These are phyloP conservation scores for Balansia obtecta DNA, from an alignment of 2,329 filamentous ascomycete genomes.

Conservation along the genomic window DNA sequence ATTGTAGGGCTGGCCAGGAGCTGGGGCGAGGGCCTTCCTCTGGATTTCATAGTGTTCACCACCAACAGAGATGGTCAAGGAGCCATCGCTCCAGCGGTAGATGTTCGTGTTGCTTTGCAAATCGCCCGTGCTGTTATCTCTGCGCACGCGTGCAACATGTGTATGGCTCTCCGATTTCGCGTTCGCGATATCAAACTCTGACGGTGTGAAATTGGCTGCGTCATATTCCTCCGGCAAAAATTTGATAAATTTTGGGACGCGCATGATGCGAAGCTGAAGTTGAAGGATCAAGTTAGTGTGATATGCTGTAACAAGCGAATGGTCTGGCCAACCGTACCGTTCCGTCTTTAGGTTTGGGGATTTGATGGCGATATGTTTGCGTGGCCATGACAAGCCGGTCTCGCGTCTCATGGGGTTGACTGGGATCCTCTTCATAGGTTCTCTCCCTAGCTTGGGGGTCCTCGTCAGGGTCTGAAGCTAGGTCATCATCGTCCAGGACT, in stretches of 20 bases:
- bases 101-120: conserved; percentile 66
- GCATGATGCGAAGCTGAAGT: conserved; percentile 52
- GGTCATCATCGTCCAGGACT: conserved; percentile 49
- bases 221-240: conserved; percentile 57
- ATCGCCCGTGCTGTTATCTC: conserved; percentile 50
- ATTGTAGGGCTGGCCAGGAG: conserved; percentile 45
- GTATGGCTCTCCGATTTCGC: conserved; percentile 42
- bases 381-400: conserved; percentile 50
- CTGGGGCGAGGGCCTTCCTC: conserved; percentile 56
- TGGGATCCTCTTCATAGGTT: conserved; percentile 32
- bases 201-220: conserved; percentile 51
- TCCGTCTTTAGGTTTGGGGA: conserved; percentile 59
- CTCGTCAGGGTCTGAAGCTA: conserved; percentile 37
- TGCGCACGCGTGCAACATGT: conserved; percentile 57
- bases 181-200: conserved; percentile 40
- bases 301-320: not conserved
- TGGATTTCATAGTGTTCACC: conserved; percentile 65
- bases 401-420: conserved; percentile 32
- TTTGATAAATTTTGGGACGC: conserved; percentile 60
- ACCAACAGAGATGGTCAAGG: conserved; percentile 61
- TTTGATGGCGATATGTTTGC: conserved; percentile 53
- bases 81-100: conserved; percentile 70
- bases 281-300: not conserved
- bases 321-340: conserved; percentile 37
- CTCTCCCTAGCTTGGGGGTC: conserved; percentile 23